Conservation (phyloP, 805 yeast genomes). For the Zygosaccharomyces bailii region DNA sequence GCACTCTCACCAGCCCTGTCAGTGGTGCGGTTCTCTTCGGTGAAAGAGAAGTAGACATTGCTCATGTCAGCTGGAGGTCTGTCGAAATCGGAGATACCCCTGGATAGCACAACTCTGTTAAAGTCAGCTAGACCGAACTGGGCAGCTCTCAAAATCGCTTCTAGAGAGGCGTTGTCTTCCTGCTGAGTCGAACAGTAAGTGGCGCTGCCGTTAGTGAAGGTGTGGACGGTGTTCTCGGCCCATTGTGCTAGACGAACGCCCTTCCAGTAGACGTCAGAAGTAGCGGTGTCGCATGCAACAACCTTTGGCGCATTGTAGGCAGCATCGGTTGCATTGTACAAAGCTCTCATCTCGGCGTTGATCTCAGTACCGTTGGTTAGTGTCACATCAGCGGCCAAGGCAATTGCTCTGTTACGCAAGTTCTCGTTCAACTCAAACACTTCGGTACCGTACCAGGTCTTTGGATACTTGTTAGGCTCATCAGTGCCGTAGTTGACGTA, state of each 20-base stretch:
- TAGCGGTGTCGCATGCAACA: conserved; percentile 54
- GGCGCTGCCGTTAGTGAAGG: conserved; percentile 58
- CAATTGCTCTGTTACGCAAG: conserved; percentile 55
- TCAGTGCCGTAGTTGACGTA: conserved; percentile 55
- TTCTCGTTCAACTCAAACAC: conserved; percentile 58
- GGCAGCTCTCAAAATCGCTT: conserved; percentile 53
- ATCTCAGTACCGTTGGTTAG: conserved; percentile 45
- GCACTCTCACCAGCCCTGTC: conserved; percentile 31
- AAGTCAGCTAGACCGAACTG: conserved; percentile 54
- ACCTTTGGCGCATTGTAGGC: conserved; percentile 48
- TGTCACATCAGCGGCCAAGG: conserved; percentile 45
- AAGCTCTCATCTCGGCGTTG: conserved; percentile 45
- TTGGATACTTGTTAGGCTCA: conserved; percentile 49
- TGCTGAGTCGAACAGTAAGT: conserved; percentile 60
- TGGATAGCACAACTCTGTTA: conserved; percentile 54
- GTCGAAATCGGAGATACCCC: conserved; percentile 59
- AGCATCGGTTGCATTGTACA: conserved; percentile 45
- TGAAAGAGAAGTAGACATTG: background rate
- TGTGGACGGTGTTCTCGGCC: conserved; percentile 44
- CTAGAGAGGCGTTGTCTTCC: conserved; percentile 65
- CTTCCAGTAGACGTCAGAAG: conserved; percentile 58
- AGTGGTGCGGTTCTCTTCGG: background rate
- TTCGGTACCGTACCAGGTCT: conserved; percentile 58
- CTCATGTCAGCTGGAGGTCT: conserved; percentile 41
- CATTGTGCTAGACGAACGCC: conserved; percentile 51